These are phyloP conservation scores for Sugiyamaella lignohabitans DNA, from an alignment of 805 yeast species.

Conservation along the genomic window DNA sequence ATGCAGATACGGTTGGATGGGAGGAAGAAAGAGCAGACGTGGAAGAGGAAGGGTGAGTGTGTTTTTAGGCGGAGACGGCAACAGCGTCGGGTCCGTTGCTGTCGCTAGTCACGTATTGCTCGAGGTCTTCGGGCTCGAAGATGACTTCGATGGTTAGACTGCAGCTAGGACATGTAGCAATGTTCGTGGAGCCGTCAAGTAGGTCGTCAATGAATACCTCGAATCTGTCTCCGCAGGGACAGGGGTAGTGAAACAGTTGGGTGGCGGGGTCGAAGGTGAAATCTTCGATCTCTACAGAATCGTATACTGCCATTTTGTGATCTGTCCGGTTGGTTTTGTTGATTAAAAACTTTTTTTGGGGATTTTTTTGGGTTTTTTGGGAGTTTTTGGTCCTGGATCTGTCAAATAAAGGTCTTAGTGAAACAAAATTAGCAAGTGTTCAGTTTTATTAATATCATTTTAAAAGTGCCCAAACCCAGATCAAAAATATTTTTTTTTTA, in stretches of 20 bases:
- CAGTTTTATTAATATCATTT: too few relatives aligned
- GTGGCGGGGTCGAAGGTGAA: slow-evolving; percentile 83
- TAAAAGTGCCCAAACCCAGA: too few relatives aligned
- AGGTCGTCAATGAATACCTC: slow-evolving; percentile 81
- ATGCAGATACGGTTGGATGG: slow-evolving; percentile 2
- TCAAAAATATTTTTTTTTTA: too few relatives aligned
- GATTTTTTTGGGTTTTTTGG: too few relatives aligned
- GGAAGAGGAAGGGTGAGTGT: slow-evolving; percentile 10
- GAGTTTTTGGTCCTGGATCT: too few relatives aligned
- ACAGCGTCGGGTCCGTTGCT: too few relatives aligned
- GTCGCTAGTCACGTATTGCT: slow-evolving; percentile 1
- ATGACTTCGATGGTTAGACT: slow-evolving; percentile 88
- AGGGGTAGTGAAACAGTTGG: slow-evolving; percentile 84
- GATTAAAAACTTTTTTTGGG: too few relatives aligned
- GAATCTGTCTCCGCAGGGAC: slow-evolving; percentile 97
- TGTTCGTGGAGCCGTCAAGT: slow-evolving; percentile 74
- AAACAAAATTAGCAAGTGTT: too few relatives aligned
- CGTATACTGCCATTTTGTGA: slow-evolving; percentile 49
- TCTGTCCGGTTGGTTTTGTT: background rate
- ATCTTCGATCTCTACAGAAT: slow-evolving; percentile 95
- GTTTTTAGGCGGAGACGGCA: too few relatives aligned
- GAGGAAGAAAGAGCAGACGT: background rate
- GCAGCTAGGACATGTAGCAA: slow-evolving; percentile 96
- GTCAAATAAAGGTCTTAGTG: too few relatives aligned
- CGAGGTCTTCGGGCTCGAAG: slow-evolving; percentile 52